Percentiles rank a stretch among this genome's conserved stretches.
phyloP scores from a whole-genome alignment of 2,329 filamentous ascomycete genomes.

The Aspergillus brunneoviolaceus region DNA sequence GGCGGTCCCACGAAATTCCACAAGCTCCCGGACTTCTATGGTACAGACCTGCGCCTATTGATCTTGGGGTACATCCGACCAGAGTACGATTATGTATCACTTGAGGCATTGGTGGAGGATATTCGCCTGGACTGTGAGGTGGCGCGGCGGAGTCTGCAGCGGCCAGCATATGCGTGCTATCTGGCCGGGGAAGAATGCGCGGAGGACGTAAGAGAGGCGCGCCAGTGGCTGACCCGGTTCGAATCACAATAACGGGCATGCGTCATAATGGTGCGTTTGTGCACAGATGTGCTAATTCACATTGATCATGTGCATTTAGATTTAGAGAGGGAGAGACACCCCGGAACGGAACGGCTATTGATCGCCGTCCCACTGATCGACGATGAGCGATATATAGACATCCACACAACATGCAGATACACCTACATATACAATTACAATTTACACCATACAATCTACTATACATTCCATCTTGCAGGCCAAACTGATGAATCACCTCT shows the following conservation, averaged over 20 bases:
- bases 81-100: constrained; percentile 81
- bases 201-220: constrained; percentile 33
- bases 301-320: not conserved
- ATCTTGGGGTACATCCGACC: constrained; percentile 86
- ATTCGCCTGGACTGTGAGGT: constrained; percentile 88
- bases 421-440: not conserved
- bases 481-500: not conserved
- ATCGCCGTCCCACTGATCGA: not conserved
- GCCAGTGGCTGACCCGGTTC: constrained; percentile 37
- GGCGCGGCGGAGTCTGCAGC: constrained; percentile 67
- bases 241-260: not conserved
- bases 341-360: not conserved
- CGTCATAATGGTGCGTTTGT: not conserved
- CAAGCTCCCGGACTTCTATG: constrained; percentile 75
- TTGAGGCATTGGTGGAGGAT: constrained; percentile 82
- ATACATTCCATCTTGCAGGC: not conserved
- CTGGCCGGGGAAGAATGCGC: constrained; percentile 29
- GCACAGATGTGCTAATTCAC: not conserved
- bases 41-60: constrained; percentile 71
- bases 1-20: constrained; percentile 35
- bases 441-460: not conserved
- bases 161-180: constrained; percentile 59
- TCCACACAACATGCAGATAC: not conserved
- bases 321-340: not conserved
- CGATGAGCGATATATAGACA: not conserved